Conservation (phyloP, 371 early-diverging fungal genomes). For the Mucor mucedo region DNA sequence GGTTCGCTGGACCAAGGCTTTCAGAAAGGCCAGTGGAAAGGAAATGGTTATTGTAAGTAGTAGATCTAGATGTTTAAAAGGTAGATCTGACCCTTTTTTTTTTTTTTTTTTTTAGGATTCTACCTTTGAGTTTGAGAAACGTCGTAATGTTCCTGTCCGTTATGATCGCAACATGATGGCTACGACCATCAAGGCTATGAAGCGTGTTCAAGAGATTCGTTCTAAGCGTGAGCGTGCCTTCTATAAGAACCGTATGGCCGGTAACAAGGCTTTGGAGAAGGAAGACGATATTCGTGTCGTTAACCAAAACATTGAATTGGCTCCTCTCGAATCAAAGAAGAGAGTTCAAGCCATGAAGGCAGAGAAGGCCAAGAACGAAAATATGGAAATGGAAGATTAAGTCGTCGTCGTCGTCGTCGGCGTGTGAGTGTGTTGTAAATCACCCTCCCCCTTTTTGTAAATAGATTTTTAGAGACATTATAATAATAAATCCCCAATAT, state of each 20-base stretch:
- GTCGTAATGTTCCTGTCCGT: constrained; percentile 95
- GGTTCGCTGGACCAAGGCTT: constrained; percentile 99
- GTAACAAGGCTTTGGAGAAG: constrained; percentile 79
- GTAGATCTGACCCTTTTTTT: neutral
- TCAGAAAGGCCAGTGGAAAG: constrained; percentile 96
- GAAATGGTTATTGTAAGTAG: constrained; percentile 94
- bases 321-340: constrained; percentile 69
- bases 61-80: no score
- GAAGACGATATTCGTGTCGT: constrained; percentile 77
- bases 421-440: neutral
- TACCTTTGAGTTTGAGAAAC: constrained; percentile 97
- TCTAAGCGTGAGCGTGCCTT: constrained; percentile 90
- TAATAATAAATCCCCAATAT: no score
- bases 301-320: constrained; percentile 86
- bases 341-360: constrained; percentile 65
- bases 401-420: no score
- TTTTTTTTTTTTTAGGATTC: constrained; percentile 71
- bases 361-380: constrained; percentile 53
- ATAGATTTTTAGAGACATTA: neutral
- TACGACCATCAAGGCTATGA: constrained; percentile 96
- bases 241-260: constrained; percentile 86
- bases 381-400: constrained; percentile 69
- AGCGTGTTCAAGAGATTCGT: constrained; percentile 94
- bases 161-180: constrained; percentile 96
- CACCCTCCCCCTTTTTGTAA: neutral